These are phyloP conservation scores for Cystobasidium tubakii DNA, from an alignment of 768 basidiomycete genomes.

Conservation along the genomic window DNA sequence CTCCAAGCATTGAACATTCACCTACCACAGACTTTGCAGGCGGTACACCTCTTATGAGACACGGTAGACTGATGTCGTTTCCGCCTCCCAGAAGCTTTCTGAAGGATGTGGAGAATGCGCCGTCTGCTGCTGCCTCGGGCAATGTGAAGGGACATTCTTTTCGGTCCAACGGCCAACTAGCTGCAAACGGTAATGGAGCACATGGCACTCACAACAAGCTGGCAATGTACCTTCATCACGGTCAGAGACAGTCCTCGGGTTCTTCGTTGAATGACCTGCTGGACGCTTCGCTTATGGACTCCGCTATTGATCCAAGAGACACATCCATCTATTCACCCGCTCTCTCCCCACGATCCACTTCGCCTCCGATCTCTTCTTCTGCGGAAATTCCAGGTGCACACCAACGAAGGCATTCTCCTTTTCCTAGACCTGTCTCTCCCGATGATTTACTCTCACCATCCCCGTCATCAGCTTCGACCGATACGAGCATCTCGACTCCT, in stretches of 20 bases:
- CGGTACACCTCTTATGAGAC: constrained; percentile 15
- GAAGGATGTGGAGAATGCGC: background rate
- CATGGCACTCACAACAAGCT: background rate
- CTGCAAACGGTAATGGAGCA: background rate
- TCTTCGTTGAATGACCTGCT: background rate
- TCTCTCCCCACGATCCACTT: constrained; percentile 2
- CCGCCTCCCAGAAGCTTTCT: constrained; percentile 13
- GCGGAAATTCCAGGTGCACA: constrained; percentile 2
- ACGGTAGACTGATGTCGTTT: constrained; percentile 15
- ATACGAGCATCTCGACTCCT: constrained; percentile 34
- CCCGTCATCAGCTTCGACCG: constrained; percentile 28
- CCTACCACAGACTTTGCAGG: constrained; percentile 15
- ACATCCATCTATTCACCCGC: constrained; percentile 28
- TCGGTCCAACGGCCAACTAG: background rate
- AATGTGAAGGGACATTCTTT: background rate
- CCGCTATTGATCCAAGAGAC: constrained; percentile 19
- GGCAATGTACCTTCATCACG: background rate
- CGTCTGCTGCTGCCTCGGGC: background rate
- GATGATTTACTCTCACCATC: constrained; percentile 34
- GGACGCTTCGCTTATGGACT: constrained; percentile 2
- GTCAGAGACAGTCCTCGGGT: background rate
- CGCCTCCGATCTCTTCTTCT: constrained; percentile 5
- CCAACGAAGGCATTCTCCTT: constrained; percentile 4
- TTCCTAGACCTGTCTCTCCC: constrained; percentile 3
- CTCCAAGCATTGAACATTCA: constrained; percentile 9